These are phyloP conservation scores for Terfezia boudieri DNA, from an alignment of 495 filamentous ascomycete genomes.

Conservation along the genomic window DNA sequence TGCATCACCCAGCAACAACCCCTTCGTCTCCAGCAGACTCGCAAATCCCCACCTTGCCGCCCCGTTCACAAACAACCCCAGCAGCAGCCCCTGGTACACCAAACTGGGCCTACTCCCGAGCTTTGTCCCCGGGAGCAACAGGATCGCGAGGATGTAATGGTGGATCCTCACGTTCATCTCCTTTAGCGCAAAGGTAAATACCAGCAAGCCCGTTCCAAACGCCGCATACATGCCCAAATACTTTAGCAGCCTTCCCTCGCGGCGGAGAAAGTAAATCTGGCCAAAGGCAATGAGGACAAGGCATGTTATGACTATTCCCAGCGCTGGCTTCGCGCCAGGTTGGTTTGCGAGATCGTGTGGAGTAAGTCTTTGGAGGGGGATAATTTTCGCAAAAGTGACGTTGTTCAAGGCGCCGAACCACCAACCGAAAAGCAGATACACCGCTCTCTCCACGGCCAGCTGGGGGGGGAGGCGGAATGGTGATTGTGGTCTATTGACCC, in stretches of 20 bases:
- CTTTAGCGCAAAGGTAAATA: slow-evolving; percentile 44
- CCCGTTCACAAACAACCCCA: slow-evolving; percentile 83
- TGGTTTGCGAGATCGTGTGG: slow-evolving; percentile 52
- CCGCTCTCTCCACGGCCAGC: slow-evolving; percentile 40
- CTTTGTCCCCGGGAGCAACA: slow-evolving; percentile 65
- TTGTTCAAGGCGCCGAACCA: slow-evolving; percentile 69
- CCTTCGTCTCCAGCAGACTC: slow-evolving; percentile 64
- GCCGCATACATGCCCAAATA: slow-evolving; percentile 51
- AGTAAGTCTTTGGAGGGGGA: slow-evolving; percentile 61
- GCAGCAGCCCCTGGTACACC: slow-evolving; percentile 64
- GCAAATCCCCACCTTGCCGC: slow-evolving; percentile 88
- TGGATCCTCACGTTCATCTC: slow-evolving; percentile 78
- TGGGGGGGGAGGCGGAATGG: background rate
- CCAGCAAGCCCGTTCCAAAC: slow-evolving; percentile 31
- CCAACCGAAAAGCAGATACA: slow-evolving; percentile 49
- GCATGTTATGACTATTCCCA: slow-evolving; percentile 41
- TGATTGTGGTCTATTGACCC: background rate
- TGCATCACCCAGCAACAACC: slow-evolving; percentile 21
- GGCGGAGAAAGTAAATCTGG: slow-evolving; percentile 54
- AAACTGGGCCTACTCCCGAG: slow-evolving; percentile 60
- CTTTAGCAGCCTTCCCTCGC: slow-evolving; percentile 42
- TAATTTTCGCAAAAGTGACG: slow-evolving; percentile 54
- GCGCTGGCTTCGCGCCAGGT: slow-evolving; percentile 49
- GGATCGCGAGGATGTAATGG: slow-evolving; percentile 73
- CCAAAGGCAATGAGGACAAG: slow-evolving; percentile 36